phyloP scores from a whole-genome alignment of 1,284 basidiomycete species.

The Polyporus tsugae region DNA sequence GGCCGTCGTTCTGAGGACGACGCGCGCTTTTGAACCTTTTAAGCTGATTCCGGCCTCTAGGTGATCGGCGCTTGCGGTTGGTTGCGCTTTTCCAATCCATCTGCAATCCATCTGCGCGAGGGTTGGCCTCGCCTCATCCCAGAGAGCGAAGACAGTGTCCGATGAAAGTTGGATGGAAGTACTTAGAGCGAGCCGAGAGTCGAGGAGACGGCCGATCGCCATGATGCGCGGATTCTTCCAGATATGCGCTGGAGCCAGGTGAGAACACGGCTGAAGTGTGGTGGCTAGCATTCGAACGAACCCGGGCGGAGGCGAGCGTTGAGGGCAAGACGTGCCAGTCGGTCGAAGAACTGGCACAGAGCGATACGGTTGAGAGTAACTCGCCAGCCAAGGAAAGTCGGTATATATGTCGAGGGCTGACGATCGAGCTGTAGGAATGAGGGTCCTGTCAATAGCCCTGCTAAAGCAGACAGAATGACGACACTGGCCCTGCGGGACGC shows the following conservation, averaged over 20 bases:
- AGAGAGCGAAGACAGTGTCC: too few species aligned
- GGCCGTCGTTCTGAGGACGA: not conserved
- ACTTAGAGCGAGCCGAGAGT: not conserved
- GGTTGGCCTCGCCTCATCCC: too few species aligned
- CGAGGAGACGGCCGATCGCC: not conserved
- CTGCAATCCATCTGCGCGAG: not conserved
- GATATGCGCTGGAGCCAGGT: not conserved
- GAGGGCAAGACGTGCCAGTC: not conserved
- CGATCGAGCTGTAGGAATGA: not conserved
- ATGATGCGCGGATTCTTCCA: not conserved
- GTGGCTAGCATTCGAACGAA: not conserved
- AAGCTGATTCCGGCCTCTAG: not conserved
- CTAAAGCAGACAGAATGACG: not conserved
- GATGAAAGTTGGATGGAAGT: not conserved
- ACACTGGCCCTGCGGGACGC: not conserved
- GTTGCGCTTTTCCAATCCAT: not conserved
- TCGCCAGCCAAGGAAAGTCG: not conserved
- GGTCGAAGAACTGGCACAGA: not conserved
- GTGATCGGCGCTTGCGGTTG: not conserved
- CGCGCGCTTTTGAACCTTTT: not conserved
- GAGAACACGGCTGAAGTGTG: not conserved
- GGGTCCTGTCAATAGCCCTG: not conserved
- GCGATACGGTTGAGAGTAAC: not conserved
- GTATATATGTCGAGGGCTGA: not conserved
- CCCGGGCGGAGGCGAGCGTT: not conserved